Conservation (phyloP, 1,284 basidiomycete species). For the Vanrija pseudolonga region DNA sequence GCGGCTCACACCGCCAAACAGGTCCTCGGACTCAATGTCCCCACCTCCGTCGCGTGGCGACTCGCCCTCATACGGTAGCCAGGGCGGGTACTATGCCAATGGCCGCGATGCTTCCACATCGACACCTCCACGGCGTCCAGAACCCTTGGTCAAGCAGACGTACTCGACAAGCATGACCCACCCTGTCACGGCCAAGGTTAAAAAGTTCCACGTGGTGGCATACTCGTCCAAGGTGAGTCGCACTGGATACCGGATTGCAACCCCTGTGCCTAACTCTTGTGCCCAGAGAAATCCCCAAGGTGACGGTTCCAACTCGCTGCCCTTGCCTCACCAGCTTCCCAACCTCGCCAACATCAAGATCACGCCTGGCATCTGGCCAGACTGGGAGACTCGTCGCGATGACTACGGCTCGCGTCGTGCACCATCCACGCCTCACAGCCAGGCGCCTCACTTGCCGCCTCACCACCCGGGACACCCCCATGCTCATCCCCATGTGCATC, state of each 20-base stretch:
- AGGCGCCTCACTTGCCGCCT: constrained; percentile 1
- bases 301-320: constrained; percentile 38
- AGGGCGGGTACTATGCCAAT: constrained; percentile 18
- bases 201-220: constrained; percentile 47
- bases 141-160: constrained; percentile 47
- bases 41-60: constrained; percentile 29
- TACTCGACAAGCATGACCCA: constrained; percentile 47
- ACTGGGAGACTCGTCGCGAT: constrained; percentile 41
- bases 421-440: constrained; percentile 4
- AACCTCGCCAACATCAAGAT: constrained; percentile 36
- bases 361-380: constrained; percentile 43
- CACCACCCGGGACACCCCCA: constrained; percentile 6
- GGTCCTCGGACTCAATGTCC: constrained; percentile 38
- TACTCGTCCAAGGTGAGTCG: constrained; percentile 42
- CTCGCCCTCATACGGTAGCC: constrained; percentile 16
- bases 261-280: background rate
- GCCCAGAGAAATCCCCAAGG: constrained; percentile 41
- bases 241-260: too few relatives aligned
- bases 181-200: constrained; percentile 38
- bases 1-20: constrained; percentile 4
- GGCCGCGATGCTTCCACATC: constrained; percentile 12
- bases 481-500: constrained; percentile 13
- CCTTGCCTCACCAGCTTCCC: constrained; percentile 42
- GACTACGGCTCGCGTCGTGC: constrained; percentile 22
- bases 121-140: constrained; percentile 22